Percentiles rank a stretch among this genome's conserved stretches.
Evolutionary conservation across 75 land plant species (phyloP).

Genomic region (Selaginella tamariscina): DNA sequence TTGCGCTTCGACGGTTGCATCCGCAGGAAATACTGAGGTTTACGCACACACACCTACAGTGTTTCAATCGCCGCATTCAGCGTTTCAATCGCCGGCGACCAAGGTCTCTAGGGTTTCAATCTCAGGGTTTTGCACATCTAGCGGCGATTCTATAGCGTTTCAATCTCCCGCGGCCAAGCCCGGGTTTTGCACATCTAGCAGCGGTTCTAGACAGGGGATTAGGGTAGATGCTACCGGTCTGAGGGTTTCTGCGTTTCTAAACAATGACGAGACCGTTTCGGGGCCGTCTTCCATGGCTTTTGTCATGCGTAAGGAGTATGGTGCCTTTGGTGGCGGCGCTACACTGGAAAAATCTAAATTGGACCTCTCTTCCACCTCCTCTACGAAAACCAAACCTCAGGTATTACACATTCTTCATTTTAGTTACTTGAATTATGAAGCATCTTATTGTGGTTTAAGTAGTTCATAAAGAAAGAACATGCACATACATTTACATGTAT

Average conservation of each 20-base stretch:
- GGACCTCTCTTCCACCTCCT: constrained; percentile 43
- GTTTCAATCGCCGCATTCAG: neutral
- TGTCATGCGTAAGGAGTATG: constrained; percentile 46
- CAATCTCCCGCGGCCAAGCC: neutral
- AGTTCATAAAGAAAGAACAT: too few species aligned
- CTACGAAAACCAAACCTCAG: constrained; percentile 38
- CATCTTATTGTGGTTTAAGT: too few species aligned
- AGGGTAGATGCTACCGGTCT: neutral
- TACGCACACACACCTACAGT: neutral
- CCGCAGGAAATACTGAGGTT: neutral
- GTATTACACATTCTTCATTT: constrained; percentile 20
- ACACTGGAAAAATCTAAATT: constrained; percentile 77
- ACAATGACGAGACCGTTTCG: neutral
- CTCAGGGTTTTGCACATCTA: neutral
- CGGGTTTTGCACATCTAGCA: neutral
- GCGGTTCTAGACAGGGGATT: neutral
- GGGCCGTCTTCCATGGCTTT: constrained; percentile 1
- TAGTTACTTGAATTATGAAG: neutral
- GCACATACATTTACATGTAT: too few species aligned
- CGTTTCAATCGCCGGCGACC: neutral
- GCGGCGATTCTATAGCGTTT: too few species aligned
- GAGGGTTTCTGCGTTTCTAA: neutral
- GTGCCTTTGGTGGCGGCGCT: constrained; percentile 54
- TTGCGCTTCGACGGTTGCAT: neutral
- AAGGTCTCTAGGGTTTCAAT: neutral